A percentile compares a stretch with the other conserved stretches of the same genome.
Evolutionary conservation across 441 rosid species (phyloP).

Genomic region (Pelargonium citronellum): DNA sequence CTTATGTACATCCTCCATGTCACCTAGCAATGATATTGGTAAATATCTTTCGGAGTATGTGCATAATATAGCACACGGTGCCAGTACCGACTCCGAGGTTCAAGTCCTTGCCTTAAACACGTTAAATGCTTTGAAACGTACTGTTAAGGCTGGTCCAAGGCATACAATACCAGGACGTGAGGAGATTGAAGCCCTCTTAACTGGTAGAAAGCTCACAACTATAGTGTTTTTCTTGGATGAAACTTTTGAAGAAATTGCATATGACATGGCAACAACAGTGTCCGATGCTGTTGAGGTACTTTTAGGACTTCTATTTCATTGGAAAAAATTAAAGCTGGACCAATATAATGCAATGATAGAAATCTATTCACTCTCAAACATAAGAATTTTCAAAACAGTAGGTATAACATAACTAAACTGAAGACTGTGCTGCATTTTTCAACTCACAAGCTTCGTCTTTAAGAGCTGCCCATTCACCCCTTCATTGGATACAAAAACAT

Average conservation of each 20-base stretch:
- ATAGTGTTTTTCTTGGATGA: conserved; percentile 94
- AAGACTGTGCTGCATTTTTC: not conserved
- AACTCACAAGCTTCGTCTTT: too few relatives aligned
- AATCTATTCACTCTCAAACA: not conserved
- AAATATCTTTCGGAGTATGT: conserved; percentile 84
- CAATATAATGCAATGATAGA: too few relatives aligned
- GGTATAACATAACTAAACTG: not conserved
- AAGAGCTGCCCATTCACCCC: too few relatives aligned
- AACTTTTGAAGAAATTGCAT: conserved; percentile 94
- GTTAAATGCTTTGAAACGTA: conserved; percentile 76
- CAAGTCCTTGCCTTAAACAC: conserved; percentile 75
- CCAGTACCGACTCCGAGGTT: conserved; percentile 62
- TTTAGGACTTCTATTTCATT: not conserved
- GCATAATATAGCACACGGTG: conserved; percentile 69
- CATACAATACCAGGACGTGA: conserved; percentile 85
- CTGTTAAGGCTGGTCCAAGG: conserved; percentile 95
- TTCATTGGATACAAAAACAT: too few relatives aligned
- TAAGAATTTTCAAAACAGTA: not conserved
- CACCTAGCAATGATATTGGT: conserved; percentile 96
- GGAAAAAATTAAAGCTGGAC: too few relatives aligned
- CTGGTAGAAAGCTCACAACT: conserved; percentile 79
- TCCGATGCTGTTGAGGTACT: conserved; percentile 96
- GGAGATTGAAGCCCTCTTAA: conserved; percentile 90
- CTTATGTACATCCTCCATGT: conserved; percentile 93
- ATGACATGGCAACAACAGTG: conserved; percentile 93